These are phyloP conservation scores for Mucor ambiguus DNA, from an alignment of 371 early-diverging fungal genomes.

Conservation along the genomic window DNA sequence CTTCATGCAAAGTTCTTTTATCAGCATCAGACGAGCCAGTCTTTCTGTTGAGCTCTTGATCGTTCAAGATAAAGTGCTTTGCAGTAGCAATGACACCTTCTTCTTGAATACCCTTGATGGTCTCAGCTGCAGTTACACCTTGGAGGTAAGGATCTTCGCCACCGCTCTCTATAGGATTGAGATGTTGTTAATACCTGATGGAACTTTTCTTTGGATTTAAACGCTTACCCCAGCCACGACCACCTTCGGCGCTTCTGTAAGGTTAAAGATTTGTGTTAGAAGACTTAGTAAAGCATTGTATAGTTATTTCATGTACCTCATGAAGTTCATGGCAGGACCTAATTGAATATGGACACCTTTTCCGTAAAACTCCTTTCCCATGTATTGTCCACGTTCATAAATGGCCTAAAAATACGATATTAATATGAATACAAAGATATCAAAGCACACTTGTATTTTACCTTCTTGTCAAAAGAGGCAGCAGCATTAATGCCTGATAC, in stretches of 20 bases:
- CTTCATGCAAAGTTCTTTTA: constrained; percentile 57
- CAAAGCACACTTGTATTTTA: too few species aligned
- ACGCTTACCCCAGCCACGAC: constrained; percentile 58
- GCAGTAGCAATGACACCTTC: constrained; percentile 54
- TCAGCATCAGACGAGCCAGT: constrained; percentile 40
- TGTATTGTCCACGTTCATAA: constrained; percentile 42
- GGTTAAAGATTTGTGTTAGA: neutral
- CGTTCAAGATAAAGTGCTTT: constrained; percentile 56
- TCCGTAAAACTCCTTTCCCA: constrained; percentile 55
- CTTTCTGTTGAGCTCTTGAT: constrained; percentile 46
- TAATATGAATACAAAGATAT: too few species aligned
- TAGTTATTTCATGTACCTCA: neutral
- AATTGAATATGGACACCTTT: constrained; percentile 55
- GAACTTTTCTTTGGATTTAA: neutral
- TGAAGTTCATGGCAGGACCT: constrained; percentile 55
- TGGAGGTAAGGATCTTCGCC: constrained; percentile 68
- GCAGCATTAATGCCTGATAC: constrained; percentile 57
- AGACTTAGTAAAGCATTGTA: neutral
- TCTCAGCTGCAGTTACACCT: constrained; percentile 36
- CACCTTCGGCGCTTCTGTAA: constrained; percentile 43
- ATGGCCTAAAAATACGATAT: constrained; percentile 25
- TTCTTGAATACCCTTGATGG: constrained; percentile 41
- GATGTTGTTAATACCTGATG: neutral
- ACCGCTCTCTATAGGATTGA: neutral
- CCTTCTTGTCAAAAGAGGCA: constrained; percentile 50